phyloP scores from a whole-genome alignment of 164 flowering plant species.

The Vitis cinerea region DNA sequence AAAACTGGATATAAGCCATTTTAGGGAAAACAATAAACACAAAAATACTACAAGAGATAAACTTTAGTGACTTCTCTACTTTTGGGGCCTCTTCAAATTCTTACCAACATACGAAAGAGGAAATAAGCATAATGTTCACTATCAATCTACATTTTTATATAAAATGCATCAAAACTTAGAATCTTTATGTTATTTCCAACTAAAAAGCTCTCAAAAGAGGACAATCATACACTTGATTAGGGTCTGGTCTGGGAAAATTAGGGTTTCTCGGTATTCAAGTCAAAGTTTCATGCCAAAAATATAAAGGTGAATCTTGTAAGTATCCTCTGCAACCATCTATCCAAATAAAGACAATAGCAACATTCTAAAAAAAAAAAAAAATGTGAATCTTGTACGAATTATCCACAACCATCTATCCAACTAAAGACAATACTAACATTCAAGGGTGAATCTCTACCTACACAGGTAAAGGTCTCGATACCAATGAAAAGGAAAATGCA shows the following conservation, averaged over 20 bases:
- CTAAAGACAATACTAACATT: not conserved
- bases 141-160: too few relatives aligned
- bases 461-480: too few relatives aligned
- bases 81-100: not conserved
- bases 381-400: not conserved
- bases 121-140: not conserved
- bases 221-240: not conserved
- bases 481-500: too few relatives aligned
- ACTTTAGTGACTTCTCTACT: not conserved
- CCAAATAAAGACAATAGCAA: not conserved
- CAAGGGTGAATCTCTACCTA: constrained; percentile 50
- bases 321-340: not conserved
- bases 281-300: not conserved
- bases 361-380: not conserved
- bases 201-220: not conserved
- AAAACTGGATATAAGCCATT: too few relatives aligned
- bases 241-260: not conserved
- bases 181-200: not conserved
- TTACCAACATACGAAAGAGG: not conserved
- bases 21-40: not conserved
- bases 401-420: not conserved
- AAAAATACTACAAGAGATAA: not conserved
- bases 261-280: not conserved
- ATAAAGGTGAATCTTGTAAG: not conserved
- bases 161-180: not conserved